Conservation (phyloP, 2,329 filamentous ascomycete genomes). For the Aspergillus vadensis region DNA sequence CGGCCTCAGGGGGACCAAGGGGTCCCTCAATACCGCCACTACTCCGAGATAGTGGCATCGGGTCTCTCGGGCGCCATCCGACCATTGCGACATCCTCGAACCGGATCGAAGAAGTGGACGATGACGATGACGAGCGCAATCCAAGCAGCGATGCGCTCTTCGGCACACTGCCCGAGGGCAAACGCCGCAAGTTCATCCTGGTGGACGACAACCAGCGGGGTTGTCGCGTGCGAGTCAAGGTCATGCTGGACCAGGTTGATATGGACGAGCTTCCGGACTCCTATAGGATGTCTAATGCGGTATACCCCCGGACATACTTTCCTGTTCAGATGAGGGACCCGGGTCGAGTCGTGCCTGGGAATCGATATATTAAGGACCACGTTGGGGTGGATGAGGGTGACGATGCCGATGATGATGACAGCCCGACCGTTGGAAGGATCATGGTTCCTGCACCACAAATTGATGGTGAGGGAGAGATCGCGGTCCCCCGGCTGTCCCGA, state of each 20-base stretch:
- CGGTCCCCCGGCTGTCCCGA: conserved; percentile 73
- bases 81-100: conserved; percentile 39
- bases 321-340: conserved; percentile 90
- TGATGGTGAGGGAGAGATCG: conserved; percentile 75
- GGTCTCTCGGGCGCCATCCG: conserved; percentile 37
- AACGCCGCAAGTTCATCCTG: conserved; percentile 94
- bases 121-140: conserved; percentile 30
- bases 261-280: conserved; percentile 96
- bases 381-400: conserved; percentile 53
- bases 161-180: conserved; percentile 82
- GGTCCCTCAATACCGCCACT: conserved; percentile 65
- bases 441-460: conserved; percentile 62
- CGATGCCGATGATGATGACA: conserved; percentile 34
- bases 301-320: conserved; percentile 89
- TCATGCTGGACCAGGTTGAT: conserved; percentile 89
- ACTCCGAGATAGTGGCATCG: conserved; percentile 59
- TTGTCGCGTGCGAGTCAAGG: conserved; percentile 80
- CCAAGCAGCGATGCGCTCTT: conserved; percentile 69
- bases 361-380: conserved; percentile 72
- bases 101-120: conserved; percentile 25
- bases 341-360: conserved; percentile 68
- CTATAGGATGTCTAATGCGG: conserved; percentile 85
- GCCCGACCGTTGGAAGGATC: conserved; percentile 41
- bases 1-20: conserved; percentile 56
- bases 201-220: conserved; percentile 86